Percentiles rank a stretch among this genome's conserved stretches.
Evolutionary conservation across 805 yeast genomes (phyloP).

Genomic region (Metschnikowia bowlesiae): DNA sequence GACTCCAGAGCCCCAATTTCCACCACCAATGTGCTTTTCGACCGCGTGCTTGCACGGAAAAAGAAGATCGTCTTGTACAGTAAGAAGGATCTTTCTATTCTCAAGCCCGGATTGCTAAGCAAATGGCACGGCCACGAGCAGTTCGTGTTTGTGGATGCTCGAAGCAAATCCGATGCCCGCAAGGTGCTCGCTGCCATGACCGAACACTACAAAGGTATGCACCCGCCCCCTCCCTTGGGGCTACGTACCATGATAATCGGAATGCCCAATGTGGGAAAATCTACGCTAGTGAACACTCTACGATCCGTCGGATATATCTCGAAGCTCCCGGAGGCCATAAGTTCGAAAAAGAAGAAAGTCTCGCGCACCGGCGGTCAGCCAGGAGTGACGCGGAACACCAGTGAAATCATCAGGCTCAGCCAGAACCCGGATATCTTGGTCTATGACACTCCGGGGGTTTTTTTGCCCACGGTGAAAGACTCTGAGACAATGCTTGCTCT

Average conservation of each 20-base stretch:
- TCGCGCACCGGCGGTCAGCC: slow-evolving; percentile 85
- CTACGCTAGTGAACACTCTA: slow-evolving; percentile 75
- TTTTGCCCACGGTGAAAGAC: slow-evolving; percentile 67
- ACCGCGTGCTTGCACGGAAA: slow-evolving; percentile 53
- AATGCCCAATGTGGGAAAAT: slow-evolving; percentile 98
- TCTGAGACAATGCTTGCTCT: slow-evolving; percentile 70
- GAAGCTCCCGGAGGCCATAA: slow-evolving; percentile 22
- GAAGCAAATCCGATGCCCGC: slow-evolving; percentile 46
- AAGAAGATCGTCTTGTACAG: slow-evolving; percentile 67
- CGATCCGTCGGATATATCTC: slow-evolving; percentile 41
- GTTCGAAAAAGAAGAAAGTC: slow-evolving; percentile 50
- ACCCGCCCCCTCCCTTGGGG: slow-evolving; percentile 81
- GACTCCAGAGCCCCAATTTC: slow-evolving; percentile 88
- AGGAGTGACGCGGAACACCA: slow-evolving; percentile 80
- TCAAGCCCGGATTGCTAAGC: slow-evolving; percentile 32
- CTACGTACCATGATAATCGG: slow-evolving; percentile 75
- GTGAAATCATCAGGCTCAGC: slow-evolving; percentile 66
- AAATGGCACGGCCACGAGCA: slow-evolving; percentile 35
- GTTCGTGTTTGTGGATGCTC: slow-evolving; percentile 53
- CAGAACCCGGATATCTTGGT: slow-evolving; percentile 60
- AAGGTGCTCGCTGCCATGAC: slow-evolving; percentile 48
- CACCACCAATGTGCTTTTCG: slow-evolving; percentile 76
- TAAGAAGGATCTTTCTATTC: slow-evolving; percentile 59
- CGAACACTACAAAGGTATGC: slow-evolving; percentile 40
- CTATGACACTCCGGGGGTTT: slow-evolving; percentile 92